Evolutionary conservation across 371 early-diverging fungal species (phyloP), one percentile per base, ranked within the genome.

Genomic region (Thermomucor indicae-seudaticae): DNA sequence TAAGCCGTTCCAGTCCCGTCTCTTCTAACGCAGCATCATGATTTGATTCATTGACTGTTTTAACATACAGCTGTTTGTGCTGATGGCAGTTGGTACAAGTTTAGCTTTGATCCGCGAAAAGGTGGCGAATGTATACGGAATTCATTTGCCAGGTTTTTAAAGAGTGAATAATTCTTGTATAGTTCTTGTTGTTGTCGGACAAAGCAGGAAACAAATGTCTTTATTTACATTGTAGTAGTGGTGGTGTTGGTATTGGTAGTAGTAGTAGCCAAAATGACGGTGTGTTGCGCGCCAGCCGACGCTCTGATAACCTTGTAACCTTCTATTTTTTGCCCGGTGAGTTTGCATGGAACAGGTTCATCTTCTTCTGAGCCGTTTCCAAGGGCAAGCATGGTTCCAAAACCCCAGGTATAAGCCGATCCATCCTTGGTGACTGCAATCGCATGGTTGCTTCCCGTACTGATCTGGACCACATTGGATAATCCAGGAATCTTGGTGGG

Each of bases 331-430:
- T 84, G 75, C 4, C 83, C 82, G 17, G 67, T 66, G n/a, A 85
- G 58, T 17, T 57, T 49, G 7, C 44, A 53, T 2, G 86, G 86
- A 24, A 53, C 51, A 25, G 59, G 55, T 43, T 67, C 79, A 53
- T 88, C 89, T 20, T 86, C 84, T 30, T 89, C 88, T 19, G 78
- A 74, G 29, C 86, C 89, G 54, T 87, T 88, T 19, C 90, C 92
- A 39, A 86, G 78, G 17, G 81, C 85, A n/a, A 76, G 60, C 58
- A 79, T 79, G 38, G 86, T 88, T 31, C 90, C 91, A 57, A 87
- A 90, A 23, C 99, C 99, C 95, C 96, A 97, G 2, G 96, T 79
- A 58, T 81, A 94, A 29, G 93, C 81, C 19, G 65, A 63, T 47
- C 91, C 88, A 28, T 86, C 86, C 11, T 47, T 47, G 4, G 83